A percentile compares a stretch with the other conserved stretches of the same genome.
These are phyloP conservation scores for Prunus salicina DNA, from an alignment of 306 rosid genomes.

Conservation along the genomic window DNA sequence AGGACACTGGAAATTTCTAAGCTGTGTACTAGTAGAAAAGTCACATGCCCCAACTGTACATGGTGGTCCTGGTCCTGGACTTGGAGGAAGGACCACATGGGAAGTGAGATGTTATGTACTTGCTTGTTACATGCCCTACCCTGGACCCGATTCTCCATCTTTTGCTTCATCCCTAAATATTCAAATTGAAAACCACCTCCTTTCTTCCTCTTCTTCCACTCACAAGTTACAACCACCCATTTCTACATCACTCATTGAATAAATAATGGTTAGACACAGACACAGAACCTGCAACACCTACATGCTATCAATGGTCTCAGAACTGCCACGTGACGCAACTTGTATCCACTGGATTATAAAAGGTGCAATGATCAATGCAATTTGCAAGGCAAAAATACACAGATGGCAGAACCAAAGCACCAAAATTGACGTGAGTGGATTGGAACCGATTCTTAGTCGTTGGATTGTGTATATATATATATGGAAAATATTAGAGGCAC, in stretches of 20 bases:
- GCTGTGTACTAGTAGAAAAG: not conserved
- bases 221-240: not conserved
- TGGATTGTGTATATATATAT: too few species aligned
- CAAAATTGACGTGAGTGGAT: not conserved
- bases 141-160: not conserved
- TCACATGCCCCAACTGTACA: not conserved
- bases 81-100: conserved; percentile 2
- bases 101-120: not conserved
- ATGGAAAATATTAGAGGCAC: too few species aligned
- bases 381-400: not conserved
- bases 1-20: not conserved
- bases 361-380: not conserved
- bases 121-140: not conserved
- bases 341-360: not conserved
- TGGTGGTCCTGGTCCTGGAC: not conserved
- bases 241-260: not conserved
- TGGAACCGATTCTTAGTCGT: too few species aligned
- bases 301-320: not conserved
- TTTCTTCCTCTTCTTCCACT: conserved; percentile 6
- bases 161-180: not conserved
- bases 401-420: not conserved
- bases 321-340: not conserved
- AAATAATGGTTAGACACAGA: not conserved
- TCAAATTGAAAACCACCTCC: not conserved
- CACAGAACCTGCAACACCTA: not conserved